These are phyloP conservation scores for Hymenoscyphus occultus DNA, from an alignment of 2,329 filamentous ascomycete genomes.

Conservation along the genomic window DNA sequence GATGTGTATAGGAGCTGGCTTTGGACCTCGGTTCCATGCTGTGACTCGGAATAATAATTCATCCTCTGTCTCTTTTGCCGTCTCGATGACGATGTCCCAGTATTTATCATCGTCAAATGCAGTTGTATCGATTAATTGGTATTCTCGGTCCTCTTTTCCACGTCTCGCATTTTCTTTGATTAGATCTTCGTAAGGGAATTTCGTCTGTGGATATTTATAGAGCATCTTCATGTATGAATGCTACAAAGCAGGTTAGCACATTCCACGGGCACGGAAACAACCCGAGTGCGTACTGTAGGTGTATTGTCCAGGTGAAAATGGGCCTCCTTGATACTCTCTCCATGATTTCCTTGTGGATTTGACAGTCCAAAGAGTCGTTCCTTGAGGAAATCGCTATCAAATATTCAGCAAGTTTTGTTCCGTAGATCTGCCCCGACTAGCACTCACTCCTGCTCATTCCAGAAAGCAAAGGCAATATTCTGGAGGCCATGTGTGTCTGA, in stretches of 20 bases:
- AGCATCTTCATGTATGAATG: constrained; percentile 99
- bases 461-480: constrained; percentile 94
- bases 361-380: constrained; percentile 93
- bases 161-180: constrained; percentile 79
- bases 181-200: constrained; percentile 89
- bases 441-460: constrained; percentile 91
- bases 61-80: constrained; percentile 89
- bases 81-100: constrained; percentile 97
- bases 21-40: constrained; percentile 90
- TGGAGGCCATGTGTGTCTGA: constrained; percentile 87
- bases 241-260: constrained; percentile 43
- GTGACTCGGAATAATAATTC: constrained; percentile 92
- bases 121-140: constrained; percentile 87
- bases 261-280: background rate
- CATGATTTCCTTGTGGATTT: constrained; percentile 95
- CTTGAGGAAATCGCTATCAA: constrained; percentile 77
- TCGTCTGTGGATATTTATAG: constrained; percentile 92
- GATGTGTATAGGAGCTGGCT: constrained; percentile 88
- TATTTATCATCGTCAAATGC: constrained; percentile 86
- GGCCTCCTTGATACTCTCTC: constrained; percentile 93
- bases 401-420: constrained; percentile 34
- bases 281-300: constrained; percentile 46
- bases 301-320: constrained; percentile 97
- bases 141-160: constrained; percentile 75
- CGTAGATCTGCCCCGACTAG: constrained; percentile 34